Conservation (phyloP, 148 eudicot genomes). For the Chenopodium suecicum region DNA sequence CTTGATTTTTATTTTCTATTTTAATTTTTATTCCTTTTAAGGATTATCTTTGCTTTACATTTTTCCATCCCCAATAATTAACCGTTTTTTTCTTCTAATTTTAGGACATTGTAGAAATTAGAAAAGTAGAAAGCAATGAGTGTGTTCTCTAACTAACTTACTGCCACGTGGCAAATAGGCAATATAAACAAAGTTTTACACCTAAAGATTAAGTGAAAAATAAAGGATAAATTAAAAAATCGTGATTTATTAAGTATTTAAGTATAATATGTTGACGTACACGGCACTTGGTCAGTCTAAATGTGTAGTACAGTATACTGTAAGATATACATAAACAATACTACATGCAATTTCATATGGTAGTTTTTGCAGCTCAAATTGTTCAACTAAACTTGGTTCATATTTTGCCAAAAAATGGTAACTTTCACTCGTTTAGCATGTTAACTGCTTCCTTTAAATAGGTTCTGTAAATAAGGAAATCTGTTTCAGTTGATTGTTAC, state of each 20-base stretch:
- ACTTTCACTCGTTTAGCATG: no score
- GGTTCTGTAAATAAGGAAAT: no score
- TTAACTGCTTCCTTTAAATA: no score
- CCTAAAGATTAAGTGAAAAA: background rate
- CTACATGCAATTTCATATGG: no score
- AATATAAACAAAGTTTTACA: background rate
- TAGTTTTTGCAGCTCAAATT: background rate
- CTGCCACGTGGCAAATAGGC: background rate
- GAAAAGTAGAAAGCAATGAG: background rate
- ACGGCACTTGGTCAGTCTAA: slow-evolving; percentile 25
- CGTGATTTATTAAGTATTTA: background rate
- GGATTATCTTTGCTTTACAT: slow-evolving; percentile 1
- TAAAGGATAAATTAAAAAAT: background rate
- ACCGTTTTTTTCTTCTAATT: background rate
- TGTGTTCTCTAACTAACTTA: background rate
- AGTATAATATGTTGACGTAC: slow-evolving; percentile 21
- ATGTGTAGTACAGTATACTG: background rate
- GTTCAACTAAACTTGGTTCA: background rate
- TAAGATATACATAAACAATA: no score
- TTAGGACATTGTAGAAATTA: background rate
- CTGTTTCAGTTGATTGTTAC: no score
- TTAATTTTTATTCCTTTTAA: background rate
- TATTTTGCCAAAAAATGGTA: no score
- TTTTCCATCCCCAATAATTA: background rate
- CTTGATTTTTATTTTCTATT: no score